Evolutionary conservation across 1,284 basidiomycete species (phyloP).

Genomic region (Sporisorium scitamineum): DNA sequence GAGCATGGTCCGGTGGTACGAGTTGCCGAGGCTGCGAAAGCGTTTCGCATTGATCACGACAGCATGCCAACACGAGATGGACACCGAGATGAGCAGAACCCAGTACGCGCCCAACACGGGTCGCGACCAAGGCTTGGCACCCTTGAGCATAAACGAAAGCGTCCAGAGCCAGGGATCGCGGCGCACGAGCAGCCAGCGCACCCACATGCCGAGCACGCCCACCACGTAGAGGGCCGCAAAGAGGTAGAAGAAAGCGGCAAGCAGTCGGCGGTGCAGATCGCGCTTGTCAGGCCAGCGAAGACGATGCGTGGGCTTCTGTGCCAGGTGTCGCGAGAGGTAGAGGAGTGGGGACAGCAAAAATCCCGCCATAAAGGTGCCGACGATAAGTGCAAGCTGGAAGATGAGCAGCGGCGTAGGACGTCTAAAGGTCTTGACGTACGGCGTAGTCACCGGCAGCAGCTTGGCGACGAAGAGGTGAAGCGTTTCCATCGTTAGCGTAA

Average conservation of each 20-base stretch:
- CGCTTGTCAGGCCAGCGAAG: conserved; percentile 90
- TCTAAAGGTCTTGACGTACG: conserved; percentile 91
- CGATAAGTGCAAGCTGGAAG: conserved; percentile 92
- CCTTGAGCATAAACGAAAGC: conserved; percentile 76
- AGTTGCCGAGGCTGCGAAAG: conserved; percentile 40
- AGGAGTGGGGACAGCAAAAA: conserved; percentile 94
- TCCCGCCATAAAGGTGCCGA: conserved; percentile 89
- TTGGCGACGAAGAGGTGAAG: conserved; percentile 60
- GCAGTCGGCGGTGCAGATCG: conserved; percentile 81
- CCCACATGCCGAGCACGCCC: conserved; percentile 91
- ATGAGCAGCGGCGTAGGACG: conserved; percentile 90
- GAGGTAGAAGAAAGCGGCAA: conserved; percentile 87
- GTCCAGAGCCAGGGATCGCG: conserved; percentile 92
- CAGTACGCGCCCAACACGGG: conserved; percentile 85
- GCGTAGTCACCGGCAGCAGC: conserved; percentile 73
- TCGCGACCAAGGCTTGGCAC: conserved; percentile 83
- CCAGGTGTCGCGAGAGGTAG: conserved; percentile 90
- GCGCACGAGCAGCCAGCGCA: conserved; percentile 84
- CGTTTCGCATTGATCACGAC: conserved; percentile 57
- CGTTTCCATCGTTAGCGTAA: conserved; percentile 83
- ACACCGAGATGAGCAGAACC: conserved; percentile 81
- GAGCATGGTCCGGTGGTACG: conserved; percentile 35
- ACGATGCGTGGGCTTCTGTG: conserved; percentile 88
- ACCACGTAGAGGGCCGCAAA: conserved; percentile 82
- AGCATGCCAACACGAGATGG: conserved; percentile 88